phyloP scores from a whole-genome alignment of 176 grass and related monocot genomes.

The Olyra latifolia region DNA sequence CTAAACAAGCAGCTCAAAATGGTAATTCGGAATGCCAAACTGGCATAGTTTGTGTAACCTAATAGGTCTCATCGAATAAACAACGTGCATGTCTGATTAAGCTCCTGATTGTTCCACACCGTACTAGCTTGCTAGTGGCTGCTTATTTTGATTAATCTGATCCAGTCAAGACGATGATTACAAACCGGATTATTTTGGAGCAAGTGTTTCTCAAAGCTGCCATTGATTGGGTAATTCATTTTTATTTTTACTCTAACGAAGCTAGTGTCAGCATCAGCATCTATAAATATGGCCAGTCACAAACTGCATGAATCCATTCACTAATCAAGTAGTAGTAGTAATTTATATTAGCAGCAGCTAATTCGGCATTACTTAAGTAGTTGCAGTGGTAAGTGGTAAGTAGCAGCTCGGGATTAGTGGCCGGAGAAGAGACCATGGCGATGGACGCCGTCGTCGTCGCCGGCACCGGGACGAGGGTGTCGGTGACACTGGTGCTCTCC shows the following conservation, averaged over 20 bases:
- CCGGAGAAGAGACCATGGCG: background rate
- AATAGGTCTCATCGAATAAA: background rate
- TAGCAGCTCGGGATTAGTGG: too few relatives aligned
- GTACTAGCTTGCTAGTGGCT: background rate
- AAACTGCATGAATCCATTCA: background rate
- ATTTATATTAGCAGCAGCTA: background rate
- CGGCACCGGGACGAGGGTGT: background rate
- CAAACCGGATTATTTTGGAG: background rate
- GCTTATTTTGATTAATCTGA: background rate
- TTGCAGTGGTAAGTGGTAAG: background rate
- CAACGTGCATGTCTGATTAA: background rate
- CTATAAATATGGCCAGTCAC: slow-evolving; percentile 32
- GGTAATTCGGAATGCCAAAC: background rate
- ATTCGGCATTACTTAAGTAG: background rate
- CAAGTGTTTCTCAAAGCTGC: background rate
- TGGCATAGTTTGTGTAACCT: slow-evolving; percentile 21
- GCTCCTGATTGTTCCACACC: background rate
- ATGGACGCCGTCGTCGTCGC: background rate
- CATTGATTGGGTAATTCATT: background rate
- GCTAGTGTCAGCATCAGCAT: background rate
- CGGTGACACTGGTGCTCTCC: background rate
- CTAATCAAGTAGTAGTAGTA: background rate
- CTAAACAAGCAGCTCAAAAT: background rate
- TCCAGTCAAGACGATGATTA: background rate
- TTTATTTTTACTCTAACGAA: background rate